Percentiles rank a stretch among this genome's conserved stretches.
Conservation (phyloP, 306 rosid species). For the Styphnolobium japonicum region DNA sequence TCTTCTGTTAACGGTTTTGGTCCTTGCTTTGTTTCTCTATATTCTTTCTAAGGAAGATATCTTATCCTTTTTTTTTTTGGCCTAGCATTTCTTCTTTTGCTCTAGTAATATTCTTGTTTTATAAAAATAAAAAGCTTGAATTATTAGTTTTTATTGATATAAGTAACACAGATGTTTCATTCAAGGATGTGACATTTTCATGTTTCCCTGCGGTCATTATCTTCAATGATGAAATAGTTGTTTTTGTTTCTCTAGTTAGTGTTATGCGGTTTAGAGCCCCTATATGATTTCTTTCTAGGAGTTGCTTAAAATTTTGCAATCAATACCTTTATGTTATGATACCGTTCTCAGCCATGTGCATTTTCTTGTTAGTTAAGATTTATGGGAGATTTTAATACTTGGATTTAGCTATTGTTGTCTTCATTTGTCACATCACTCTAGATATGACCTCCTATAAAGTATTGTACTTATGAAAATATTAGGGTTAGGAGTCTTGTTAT, state of each 20-base stretch:
- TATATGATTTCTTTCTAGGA: background rate
- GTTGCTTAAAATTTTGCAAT: background rate
- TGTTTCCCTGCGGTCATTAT: background rate
- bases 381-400: background rate
- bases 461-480: no score
- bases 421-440: background rate
- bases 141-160: no score
- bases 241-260: background rate
- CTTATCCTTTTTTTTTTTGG: background rate
- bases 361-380: slow-evolving; percentile 6
- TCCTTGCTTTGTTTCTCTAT: background rate
- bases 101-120: background rate
- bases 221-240: background rate
- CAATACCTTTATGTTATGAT: no score
- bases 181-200: slow-evolving; percentile 7
- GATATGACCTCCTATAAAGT: background rate
- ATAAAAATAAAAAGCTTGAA: background rate
- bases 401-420: background rate
- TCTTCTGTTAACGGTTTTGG: background rate
- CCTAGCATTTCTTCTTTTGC: background rate
- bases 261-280: background rate
- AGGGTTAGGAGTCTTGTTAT: no score
- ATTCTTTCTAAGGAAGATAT: background rate
- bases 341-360: no score
- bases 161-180: no score